phyloP scores from a whole-genome alignment of 2,329 filamentous ascomycete genomes.

The Alternaria hordeiaustralica region DNA sequence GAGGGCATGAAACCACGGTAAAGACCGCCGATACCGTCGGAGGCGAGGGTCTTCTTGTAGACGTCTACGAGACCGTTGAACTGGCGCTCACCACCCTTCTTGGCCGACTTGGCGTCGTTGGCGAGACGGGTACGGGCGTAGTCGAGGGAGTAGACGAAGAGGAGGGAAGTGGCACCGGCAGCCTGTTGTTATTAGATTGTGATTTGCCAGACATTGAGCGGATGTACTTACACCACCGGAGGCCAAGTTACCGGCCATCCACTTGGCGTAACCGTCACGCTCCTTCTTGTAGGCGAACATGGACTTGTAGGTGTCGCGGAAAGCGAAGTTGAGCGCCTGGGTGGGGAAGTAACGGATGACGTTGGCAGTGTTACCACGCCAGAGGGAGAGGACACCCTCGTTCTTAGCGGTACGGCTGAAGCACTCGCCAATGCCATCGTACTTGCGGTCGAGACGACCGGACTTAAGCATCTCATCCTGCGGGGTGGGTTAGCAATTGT shows the following conservation, averaged over 20 bases:
- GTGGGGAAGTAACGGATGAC: constrained; percentile 99
- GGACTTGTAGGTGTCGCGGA: constrained; percentile 99
- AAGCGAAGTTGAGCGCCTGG: constrained; percentile 99
- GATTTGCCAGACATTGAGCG: neutral
- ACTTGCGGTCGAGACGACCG: constrained; percentile 97
- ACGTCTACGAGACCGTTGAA: constrained; percentile 99
- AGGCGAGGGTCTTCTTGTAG: constrained; percentile 99
- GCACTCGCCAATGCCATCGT: constrained; percentile 92
- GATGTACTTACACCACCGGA: constrained; percentile 89
- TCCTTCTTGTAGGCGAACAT: constrained; percentile 99
- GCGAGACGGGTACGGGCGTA: constrained; percentile 99
- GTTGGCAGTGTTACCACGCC: constrained; percentile 99
- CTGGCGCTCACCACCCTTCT: constrained; percentile 96
- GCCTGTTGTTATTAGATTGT: constrained; percentile 60
- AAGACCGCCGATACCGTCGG: constrained; percentile 98
- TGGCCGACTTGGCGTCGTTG: constrained; percentile 99
- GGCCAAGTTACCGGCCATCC: constrained; percentile 99
- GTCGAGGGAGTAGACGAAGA: constrained; percentile 99
- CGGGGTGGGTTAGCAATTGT: constrained; percentile 28
- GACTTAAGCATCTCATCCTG: constrained; percentile 99
- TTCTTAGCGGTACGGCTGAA: constrained; percentile 88
- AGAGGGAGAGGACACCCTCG: constrained; percentile 94
- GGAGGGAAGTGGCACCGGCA: constrained; percentile 98
- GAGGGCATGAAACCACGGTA: constrained; percentile 99
- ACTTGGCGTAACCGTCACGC: constrained; percentile 95